These are phyloP conservation scores for Vitis amurensis DNA, from an alignment of 164 flowering plant species.

Conservation along the genomic window DNA sequence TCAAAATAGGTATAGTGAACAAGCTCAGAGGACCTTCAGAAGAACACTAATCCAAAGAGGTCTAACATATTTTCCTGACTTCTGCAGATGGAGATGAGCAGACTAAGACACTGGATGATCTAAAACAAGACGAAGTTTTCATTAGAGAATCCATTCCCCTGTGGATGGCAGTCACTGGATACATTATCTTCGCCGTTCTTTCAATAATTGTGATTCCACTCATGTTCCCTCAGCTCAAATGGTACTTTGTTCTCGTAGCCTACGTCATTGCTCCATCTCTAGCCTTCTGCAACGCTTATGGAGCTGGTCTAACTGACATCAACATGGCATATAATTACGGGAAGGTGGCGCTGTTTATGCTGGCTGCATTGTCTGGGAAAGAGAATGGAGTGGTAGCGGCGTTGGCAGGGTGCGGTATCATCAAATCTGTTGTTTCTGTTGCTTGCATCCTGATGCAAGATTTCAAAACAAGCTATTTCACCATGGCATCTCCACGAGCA, in stretches of 20 bases:
- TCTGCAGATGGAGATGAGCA: constrained; percentile 12
- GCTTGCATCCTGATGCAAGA: constrained; percentile 65
- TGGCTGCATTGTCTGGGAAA: constrained; percentile 50
- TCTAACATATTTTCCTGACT: not conserved
- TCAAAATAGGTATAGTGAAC: constrained; percentile 14
- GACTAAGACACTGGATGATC: constrained; percentile 18
- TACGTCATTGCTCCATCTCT: constrained; percentile 59
- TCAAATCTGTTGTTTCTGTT: constrained; percentile 58
- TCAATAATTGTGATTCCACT: constrained; percentile 40
- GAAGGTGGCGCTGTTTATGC: constrained; percentile 51
- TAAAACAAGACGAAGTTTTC: constrained; percentile 39
- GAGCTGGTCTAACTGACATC: constrained; percentile 61
- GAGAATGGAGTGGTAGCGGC: constrained; percentile 56
- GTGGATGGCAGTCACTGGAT: constrained; percentile 50
- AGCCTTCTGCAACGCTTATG: constrained; percentile 69
- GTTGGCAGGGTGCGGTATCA: constrained; percentile 52
- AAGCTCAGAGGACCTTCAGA: not conserved
- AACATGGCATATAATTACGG: constrained; percentile 74
- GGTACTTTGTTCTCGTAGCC: constrained; percentile 56
- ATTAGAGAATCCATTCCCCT: constrained; percentile 50
- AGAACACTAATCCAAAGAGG: not conserved
- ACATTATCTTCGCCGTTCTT: constrained; percentile 28
- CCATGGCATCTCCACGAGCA: constrained; percentile 53
- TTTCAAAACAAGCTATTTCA: constrained; percentile 55
- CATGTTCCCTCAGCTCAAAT: constrained; percentile 63